phyloP scores from a whole-genome alignment of 805 yeast genomes.

The Torulaspora quercuum region DNA sequence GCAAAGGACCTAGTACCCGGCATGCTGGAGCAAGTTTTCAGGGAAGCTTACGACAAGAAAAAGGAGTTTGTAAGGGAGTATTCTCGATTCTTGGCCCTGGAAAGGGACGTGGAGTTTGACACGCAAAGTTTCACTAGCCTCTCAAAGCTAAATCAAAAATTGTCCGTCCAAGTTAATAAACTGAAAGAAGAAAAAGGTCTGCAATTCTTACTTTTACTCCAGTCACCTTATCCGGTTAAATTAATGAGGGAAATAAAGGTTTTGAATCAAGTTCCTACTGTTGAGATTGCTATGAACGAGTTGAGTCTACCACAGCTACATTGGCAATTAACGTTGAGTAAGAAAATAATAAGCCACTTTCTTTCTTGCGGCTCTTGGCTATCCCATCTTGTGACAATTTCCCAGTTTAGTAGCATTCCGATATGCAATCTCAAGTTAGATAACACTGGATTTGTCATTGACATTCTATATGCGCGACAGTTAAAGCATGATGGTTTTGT shows the following conservation, averaged over 20 bases:
- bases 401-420: conserved; percentile 78
- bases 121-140: conserved; percentile 52
- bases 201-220: conserved; percentile 62
- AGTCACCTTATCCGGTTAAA: conserved; percentile 58
- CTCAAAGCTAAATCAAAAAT: conserved; percentile 52
- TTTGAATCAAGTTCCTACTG: conserved; percentile 55
- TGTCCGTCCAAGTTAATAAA: conserved; percentile 52
- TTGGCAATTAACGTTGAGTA: conserved; percentile 71
- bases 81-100: conserved; percentile 51
- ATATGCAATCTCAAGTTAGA: conserved; percentile 80
- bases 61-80: conserved; percentile 42
- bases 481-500: conserved; percentile 62
- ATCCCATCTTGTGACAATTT: conserved; percentile 56
- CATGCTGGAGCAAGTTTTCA: conserved; percentile 48
- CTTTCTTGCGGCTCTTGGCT: conserved; percentile 74
- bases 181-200: conserved; percentile 65
- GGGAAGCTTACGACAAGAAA: conserved; percentile 49
- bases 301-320: conserved; percentile 66
- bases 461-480: conserved; percentile 79
- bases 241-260: conserved; percentile 47
- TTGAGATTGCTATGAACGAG: conserved; percentile 58
- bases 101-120: conserved; percentile 51
- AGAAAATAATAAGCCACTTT: conserved; percentile 64
- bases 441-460: conserved; percentile 74
- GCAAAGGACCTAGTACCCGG: conserved; percentile 47